A percentile compares a stretch with the other conserved stretches of the same genome.
Conservation (phyloP, 2,329 filamentous ascomycete species). For the Sporothrix protearum region DNA sequence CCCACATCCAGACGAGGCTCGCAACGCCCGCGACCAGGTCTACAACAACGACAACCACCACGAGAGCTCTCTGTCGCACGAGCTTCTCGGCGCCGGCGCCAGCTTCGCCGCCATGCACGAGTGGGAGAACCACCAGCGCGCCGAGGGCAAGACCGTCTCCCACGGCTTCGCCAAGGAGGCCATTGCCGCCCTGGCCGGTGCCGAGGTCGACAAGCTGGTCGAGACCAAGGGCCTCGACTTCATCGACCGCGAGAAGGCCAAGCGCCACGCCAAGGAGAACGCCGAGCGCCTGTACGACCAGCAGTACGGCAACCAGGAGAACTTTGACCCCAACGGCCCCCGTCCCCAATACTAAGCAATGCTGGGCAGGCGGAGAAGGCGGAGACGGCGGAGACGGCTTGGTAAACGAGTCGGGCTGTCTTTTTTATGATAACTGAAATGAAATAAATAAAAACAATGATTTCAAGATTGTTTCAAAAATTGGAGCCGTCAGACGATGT, state of each 20-base stretch:
- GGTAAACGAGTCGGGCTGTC: not conserved
- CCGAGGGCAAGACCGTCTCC: slow-evolving; percentile 65
- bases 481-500: not conserved
- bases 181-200: slow-evolving; percentile 67
- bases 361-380: not conserved
- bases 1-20: slow-evolving; percentile 44
- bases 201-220: slow-evolving; percentile 71
- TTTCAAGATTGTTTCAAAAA: too few relatives aligned
- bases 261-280: slow-evolving; percentile 56
- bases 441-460: slow-evolving; percentile 4
- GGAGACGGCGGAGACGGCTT: too few relatives aligned
- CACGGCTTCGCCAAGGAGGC: slow-evolving; percentile 77
- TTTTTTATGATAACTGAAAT: not conserved
- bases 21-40: slow-evolving; percentile 44
- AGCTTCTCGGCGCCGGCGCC: slow-evolving; percentile 70
- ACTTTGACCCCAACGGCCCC: slow-evolving; percentile 49
- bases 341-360: slow-evolving; percentile 17
- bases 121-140: slow-evolving; percentile 71
- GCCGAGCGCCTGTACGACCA: slow-evolving; percentile 59
- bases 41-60: slow-evolving; percentile 43
- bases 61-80: slow-evolving; percentile 65
- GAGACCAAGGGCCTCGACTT: slow-evolving; percentile 67
- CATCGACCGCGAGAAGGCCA: slow-evolving; percentile 55
- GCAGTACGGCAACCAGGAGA: slow-evolving; percentile 52
- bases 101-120: slow-evolving; percentile 77